These are phyloP conservation scores for Plectranthus barbatus DNA, from an alignment of 257 asterid species.

Conservation along the genomic window DNA sequence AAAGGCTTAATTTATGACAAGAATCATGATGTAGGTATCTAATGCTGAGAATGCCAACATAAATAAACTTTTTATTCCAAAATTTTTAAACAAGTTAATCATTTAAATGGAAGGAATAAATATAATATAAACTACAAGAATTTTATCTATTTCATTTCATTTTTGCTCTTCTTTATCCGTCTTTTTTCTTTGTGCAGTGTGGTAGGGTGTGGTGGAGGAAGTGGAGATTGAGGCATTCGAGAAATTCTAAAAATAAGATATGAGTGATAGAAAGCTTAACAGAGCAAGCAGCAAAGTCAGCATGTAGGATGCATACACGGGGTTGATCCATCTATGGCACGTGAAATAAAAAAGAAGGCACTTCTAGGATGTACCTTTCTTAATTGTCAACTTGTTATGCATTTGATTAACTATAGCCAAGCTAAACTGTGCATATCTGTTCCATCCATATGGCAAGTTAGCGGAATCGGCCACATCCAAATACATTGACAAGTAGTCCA, in stretches of 20 bases:
- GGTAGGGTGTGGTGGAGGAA: not conserved
- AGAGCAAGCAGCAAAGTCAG: not conserved
- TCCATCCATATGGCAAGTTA: slow-evolving; percentile 82
- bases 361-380: slow-evolving; percentile 46
- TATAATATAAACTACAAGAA: not conserved
- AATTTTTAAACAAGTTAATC: not conserved
- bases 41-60: not conserved
- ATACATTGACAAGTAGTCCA: slow-evolving; percentile 80
- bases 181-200: not conserved
- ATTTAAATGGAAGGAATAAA: not conserved
- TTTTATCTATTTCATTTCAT: not conserved
- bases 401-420: slow-evolving; percentile 81
- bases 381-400: slow-evolving; percentile 50
- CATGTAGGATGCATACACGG: not conserved
- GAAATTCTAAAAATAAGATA: not conserved
- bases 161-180: not conserved
- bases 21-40: slow-evolving; percentile 12
- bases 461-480: slow-evolving; percentile 86
- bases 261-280: not conserved
- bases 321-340: not conserved
- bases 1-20: slow-evolving; percentile 12
- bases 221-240: not conserved
- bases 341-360: not conserved
- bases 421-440: slow-evolving; percentile 88
- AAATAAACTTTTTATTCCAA: slow-evolving; percentile 4